Conservation (phyloP, 129 eudicot species). For the Logfia minima region DNA sequence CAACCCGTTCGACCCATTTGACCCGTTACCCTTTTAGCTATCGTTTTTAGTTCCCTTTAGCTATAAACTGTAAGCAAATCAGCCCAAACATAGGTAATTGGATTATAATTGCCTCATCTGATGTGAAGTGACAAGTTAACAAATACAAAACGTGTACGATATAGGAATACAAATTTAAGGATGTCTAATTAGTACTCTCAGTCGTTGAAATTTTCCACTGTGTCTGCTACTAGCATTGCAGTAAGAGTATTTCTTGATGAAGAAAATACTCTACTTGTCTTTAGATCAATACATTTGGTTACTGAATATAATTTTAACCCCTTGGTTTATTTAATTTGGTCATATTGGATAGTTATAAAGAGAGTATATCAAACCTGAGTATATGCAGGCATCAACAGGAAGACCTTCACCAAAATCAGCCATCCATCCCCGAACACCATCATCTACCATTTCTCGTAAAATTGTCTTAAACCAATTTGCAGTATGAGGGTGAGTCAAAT, state of each 20-base stretch:
- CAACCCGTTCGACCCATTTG: background rate
- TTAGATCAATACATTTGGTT: slow-evolving; percentile 2
- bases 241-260: background rate
- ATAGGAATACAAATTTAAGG: background rate
- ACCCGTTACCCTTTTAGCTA: background rate
- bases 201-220: background rate
- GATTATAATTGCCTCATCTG: background rate
- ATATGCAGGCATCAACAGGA: slow-evolving; percentile 89
- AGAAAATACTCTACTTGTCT: background rate
- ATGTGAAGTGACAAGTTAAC: background rate
- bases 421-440: slow-evolving; percentile 99
- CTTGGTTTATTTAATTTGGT: background rate
- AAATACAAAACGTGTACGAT: background rate
- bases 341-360: slow-evolving; percentile 8
- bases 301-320: background rate
- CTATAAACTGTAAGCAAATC: background rate
- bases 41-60: background rate
- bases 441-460: slow-evolving; percentile 85
- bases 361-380: slow-evolving; percentile 62
- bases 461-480: slow-evolving; percentile 83
- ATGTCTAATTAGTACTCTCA: background rate
- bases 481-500: slow-evolving; percentile 84
- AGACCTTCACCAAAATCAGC: slow-evolving; percentile 99
- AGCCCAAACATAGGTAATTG: background rate
- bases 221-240: background rate